These are phyloP conservation scores for Colletotrichum sp. DNA, from an alignment of 2,329 filamentous ascomycete genomes.

Conservation along the genomic window DNA sequence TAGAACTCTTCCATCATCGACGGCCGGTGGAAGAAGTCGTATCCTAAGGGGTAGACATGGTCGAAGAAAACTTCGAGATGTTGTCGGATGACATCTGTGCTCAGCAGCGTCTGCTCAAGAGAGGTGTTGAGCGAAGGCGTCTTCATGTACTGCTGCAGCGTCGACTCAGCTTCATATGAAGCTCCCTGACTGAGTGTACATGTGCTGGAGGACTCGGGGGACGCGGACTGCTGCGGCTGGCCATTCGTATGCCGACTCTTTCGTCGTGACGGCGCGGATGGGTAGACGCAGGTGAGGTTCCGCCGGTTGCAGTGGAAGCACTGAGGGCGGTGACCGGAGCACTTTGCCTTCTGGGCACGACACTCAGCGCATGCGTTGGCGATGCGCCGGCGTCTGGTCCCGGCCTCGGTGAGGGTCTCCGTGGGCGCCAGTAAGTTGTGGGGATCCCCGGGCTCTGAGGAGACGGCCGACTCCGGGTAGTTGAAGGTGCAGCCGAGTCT, in stretches of 20 bases:
- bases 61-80: slow-evolving; percentile 10
- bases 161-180: not conserved
- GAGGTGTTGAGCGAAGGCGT: not conserved
- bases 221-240: not conserved
- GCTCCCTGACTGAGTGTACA: not conserved
- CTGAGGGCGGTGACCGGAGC: slow-evolving; percentile 30
- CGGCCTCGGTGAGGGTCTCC: slow-evolving; percentile 29
- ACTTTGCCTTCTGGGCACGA: slow-evolving; percentile 38
- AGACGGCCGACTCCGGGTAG: not conserved
- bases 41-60: slow-evolving; percentile 2
- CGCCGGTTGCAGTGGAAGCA: slow-evolving; percentile 7
- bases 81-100: slow-evolving; percentile 6
- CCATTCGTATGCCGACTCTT: not conserved
- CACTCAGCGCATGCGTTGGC: slow-evolving; percentile 36
- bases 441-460: not conserved
- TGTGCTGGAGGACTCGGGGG: not conserved
- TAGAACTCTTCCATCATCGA: slow-evolving; percentile 11
- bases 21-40: slow-evolving; percentile 10
- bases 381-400: slow-evolving; percentile 29
- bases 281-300: not conserved
- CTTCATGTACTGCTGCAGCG: not conserved
- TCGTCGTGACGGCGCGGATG: not conserved
- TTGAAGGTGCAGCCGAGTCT: slow-evolving; percentile 4
- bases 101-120: not conserved
- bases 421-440: not conserved